Conservation (phyloP, 148 eudicot species). For the Cornus controversa region DNA sequence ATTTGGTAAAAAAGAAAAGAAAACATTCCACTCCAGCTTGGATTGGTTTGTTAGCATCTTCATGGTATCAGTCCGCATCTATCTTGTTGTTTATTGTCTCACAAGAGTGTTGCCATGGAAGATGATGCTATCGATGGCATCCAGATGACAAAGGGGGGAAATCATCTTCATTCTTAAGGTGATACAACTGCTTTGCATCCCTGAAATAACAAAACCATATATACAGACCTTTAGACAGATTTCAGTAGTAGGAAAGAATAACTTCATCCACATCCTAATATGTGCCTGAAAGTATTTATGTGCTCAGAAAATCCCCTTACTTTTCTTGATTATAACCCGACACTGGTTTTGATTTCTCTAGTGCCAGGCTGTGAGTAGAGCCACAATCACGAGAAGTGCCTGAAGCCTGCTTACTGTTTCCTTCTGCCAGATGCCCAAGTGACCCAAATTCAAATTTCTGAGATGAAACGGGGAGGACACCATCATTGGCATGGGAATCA, state of each 20-base stretch:
- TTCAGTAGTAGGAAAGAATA: background rate
- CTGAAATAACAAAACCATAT: slow-evolving; percentile 23
- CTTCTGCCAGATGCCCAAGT: slow-evolving; percentile 29
- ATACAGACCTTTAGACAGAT: slow-evolving; percentile 10
- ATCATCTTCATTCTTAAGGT: slow-evolving; percentile 38
- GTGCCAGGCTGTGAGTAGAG: slow-evolving; percentile 13
- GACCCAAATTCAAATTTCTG: slow-evolving; percentile 43
- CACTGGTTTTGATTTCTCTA: slow-evolving; percentile 14
- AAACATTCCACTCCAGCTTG: no score
- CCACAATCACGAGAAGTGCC: slow-evolving; percentile 15
- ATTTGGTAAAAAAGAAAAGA: background rate
- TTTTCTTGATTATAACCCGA: slow-evolving; percentile 18
- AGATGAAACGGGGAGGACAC: background rate
- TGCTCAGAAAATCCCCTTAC: slow-evolving; percentile 14
- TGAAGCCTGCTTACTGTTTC: slow-evolving; percentile 4
- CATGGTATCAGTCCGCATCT: background rate
- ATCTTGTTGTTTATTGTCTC: no score
- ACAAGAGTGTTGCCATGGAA: background rate
- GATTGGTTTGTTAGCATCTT: slow-evolving; percentile 1
- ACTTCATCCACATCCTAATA: background rate
- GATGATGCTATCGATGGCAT: slow-evolving; percentile 5
- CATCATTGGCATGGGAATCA: slow-evolving; percentile 13
- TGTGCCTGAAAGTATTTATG: background rate
- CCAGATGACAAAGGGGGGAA: slow-evolving; percentile 47
- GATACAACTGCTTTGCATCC: slow-evolving; percentile 25